Evolutionary conservation across 2,329 filamentous ascomycete species (phyloP).

Genomic region (Sphaerulina vaccinii): DNA sequence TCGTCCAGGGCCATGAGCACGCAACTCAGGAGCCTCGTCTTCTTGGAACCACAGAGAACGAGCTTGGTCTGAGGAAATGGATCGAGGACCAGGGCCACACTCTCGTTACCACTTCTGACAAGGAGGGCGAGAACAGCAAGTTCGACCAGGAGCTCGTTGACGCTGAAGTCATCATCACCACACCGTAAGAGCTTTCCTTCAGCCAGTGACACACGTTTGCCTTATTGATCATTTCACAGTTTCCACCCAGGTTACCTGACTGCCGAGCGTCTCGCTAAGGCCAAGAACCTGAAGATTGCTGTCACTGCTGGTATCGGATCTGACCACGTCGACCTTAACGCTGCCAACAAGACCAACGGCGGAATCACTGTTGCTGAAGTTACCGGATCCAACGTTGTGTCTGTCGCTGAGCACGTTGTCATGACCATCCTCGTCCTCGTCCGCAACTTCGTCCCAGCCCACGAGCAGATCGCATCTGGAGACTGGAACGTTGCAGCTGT

Average conservation of each 20-base stretch:
- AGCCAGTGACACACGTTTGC: background rate
- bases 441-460: constrained; percentile 97
- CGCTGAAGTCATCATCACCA: constrained; percentile 98
- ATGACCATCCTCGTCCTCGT: constrained; percentile 97
- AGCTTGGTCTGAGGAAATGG: constrained; percentile 96
- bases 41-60: constrained; percentile 95
- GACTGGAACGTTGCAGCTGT: constrained; percentile 95
- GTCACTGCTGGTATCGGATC: constrained; percentile 97
- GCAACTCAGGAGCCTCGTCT: constrained; percentile 84
- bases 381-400: constrained; percentile 97
- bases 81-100: constrained; percentile 96
- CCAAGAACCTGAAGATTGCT: constrained; percentile 98
- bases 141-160: constrained; percentile 97
- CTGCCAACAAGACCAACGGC: constrained; percentile 97
- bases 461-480: constrained; percentile 84
- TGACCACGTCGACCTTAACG: constrained; percentile 95
- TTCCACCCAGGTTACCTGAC: constrained; percentile 99
- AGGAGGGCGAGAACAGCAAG: constrained; percentile 87
- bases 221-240: constrained; percentile 46
- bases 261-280: constrained; percentile 91
- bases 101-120: constrained; percentile 94
- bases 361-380: constrained; percentile 97
- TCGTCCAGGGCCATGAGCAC: constrained; percentile 68
- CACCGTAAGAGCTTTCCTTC: constrained; percentile 62
- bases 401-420: constrained; percentile 96